These are phyloP conservation scores for Lanzia echinophila DNA, from an alignment of 2,329 filamentous ascomycete species.

Conservation along the genomic window DNA sequence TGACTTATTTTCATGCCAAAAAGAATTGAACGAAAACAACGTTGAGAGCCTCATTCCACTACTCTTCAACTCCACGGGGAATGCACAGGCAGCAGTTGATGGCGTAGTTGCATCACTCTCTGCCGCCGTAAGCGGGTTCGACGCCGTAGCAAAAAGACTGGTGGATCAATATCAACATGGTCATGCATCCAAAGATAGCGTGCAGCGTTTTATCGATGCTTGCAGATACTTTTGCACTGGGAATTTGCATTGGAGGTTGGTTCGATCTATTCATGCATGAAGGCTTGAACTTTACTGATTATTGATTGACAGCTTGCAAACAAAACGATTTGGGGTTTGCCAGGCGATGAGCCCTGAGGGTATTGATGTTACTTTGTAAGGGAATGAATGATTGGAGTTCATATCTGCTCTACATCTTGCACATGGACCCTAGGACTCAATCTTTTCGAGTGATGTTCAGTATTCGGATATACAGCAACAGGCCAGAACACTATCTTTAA, in stretches of 20 bases:
- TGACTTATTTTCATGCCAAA: slow-evolving; percentile 22
- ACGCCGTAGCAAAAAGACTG: background rate
- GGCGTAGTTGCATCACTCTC: slow-evolving; percentile 7
- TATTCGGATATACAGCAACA: no score
- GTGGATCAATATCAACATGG: slow-evolving; percentile 4
- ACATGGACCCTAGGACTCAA: no score
- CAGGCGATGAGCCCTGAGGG: background rate
- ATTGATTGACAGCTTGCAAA: background rate
- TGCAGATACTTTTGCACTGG: slow-evolving; percentile 12
- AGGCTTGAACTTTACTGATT: background rate
- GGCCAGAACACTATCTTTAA: no score
- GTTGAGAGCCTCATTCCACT: slow-evolving; percentile 14
- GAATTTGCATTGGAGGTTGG: slow-evolving; percentile 15
- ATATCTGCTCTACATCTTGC: no score
- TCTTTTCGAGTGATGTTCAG: no score
- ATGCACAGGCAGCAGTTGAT: slow-evolving; percentile 11
- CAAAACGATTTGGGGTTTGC: background rate
- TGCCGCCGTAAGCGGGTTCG: slow-evolving; percentile 8
- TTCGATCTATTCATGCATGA: background rate
- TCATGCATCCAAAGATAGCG: background rate
- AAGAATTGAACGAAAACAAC: slow-evolving; percentile 12
- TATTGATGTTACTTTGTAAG: background rate
- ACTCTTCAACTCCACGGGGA: background rate
- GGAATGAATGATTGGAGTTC: no score
- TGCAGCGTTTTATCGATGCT: slow-evolving; percentile 10